Conservation (phyloP, 495 filamentous ascomycete genomes). For the Aspergillus mulundensis region DNA sequence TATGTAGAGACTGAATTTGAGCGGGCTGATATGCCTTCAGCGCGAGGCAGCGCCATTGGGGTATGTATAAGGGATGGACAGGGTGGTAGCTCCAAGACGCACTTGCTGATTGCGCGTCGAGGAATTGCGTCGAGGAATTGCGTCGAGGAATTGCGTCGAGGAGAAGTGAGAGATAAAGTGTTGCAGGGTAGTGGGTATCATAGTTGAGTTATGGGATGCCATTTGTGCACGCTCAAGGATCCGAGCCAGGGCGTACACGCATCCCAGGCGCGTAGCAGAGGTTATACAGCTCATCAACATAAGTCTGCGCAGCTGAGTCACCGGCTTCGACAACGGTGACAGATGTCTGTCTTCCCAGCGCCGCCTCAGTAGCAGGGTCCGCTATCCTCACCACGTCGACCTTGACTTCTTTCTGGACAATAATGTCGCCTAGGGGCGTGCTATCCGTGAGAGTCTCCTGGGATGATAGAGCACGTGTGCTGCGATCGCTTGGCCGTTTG, state of each 20-base stretch:
- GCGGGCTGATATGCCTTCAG: no score
- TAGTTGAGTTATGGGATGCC: neutral
- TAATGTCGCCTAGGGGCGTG: constrained; percentile 44
- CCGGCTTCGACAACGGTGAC: constrained; percentile 32
- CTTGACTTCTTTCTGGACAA: constrained; percentile 50
- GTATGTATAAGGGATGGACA: no score
- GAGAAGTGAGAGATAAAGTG: no score
- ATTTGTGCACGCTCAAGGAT: constrained; percentile 6
- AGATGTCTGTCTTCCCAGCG: constrained; percentile 22
- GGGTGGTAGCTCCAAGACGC: no score
- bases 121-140: no score
- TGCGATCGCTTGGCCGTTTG: constrained; percentile 8
- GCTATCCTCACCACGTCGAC: constrained; percentile 44
- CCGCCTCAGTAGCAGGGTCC: constrained; percentile 23
- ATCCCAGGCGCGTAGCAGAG: constrained; percentile 38
- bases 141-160: no score
- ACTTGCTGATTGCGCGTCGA: no score
- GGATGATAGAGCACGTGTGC: constrained; percentile 6
- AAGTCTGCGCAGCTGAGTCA: constrained; percentile 26
- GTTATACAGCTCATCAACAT: constrained; percentile 44
- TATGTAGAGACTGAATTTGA: no score
- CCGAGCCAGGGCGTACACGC: constrained; percentile 27
- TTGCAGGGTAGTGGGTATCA: no score
- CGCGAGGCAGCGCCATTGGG: no score
- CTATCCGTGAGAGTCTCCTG: constrained; percentile 30